Conservation (phyloP, 2,329 filamentous ascomycete species). For the Colletotrichum destructivum region DNA sequence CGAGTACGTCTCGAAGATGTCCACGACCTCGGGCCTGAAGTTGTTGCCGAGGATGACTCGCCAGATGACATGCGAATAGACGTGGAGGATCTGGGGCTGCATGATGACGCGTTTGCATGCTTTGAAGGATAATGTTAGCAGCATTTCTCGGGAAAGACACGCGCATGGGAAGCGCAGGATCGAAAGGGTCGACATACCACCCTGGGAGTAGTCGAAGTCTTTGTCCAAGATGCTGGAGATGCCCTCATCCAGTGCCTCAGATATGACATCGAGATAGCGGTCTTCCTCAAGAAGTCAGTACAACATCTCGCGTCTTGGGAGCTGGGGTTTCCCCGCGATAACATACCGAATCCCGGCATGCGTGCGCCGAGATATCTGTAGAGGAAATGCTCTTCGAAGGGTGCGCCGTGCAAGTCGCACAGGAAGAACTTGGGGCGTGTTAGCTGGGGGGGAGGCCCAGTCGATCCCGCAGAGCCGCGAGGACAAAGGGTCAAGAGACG, state of each 20-base stretch:
- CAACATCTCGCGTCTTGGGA: fast-evolving
- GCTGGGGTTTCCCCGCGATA: no score
- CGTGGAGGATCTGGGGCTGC: conserved; percentile 33
- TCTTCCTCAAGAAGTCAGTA: conserved; percentile 5
- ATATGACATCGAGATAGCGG: conserved; percentile 32
- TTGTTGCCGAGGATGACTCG: conserved; percentile 20
- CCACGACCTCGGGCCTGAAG: conserved; percentile 24
- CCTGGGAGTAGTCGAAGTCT: background rate
- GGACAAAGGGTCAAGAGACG: no score
- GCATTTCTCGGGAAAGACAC: background rate
- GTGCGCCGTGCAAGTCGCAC: conserved; percentile 30
- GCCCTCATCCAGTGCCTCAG: conserved; percentile 27
- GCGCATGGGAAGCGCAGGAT: background rate
- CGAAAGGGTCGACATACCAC: background rate
- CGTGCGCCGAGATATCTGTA: conserved; percentile 30
- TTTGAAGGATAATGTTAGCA: background rate
- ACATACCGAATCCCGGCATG: conserved; percentile 35
- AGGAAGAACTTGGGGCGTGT: conserved; percentile 29
- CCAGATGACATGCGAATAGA: conserved; percentile 38
- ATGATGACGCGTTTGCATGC: conserved; percentile 24
- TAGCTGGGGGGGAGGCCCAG: background rate
- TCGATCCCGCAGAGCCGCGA: background rate
- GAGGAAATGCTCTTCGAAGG: conserved; percentile 32
- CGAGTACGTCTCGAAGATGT: conserved; percentile 32
- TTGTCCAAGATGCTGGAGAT: conserved; percentile 6